Evolutionary conservation across 1,284 basidiomycete species (phyloP), one percentile per base, ranked within the genome.

Genomic region (Naganishia liquefaciens): DNA sequence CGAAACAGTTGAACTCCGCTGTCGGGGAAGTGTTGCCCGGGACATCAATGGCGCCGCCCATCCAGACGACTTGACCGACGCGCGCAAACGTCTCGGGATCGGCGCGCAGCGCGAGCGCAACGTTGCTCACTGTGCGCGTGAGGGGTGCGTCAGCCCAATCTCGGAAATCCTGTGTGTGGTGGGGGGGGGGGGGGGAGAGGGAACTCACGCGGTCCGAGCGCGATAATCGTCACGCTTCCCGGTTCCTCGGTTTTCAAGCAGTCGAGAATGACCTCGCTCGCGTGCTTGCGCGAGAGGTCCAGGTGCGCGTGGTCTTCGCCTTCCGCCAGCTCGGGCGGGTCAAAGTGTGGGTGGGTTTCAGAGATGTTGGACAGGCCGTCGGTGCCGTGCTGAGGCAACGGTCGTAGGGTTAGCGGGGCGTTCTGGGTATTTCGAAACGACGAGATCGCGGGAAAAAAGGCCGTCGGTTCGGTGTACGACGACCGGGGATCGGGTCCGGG

Each of bases 11-110:
- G 84, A 83, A 97, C 86, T 95, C 93, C 64, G 91, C 88, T 0
- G 86, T 83, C 4, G 91, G 85, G 17, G 83, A 87, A 0, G 88
- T 91, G 74, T 98, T 98, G 2, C 94, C 94, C 0, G 93, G 92
- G 21, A 91, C 90, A 70, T 97, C 93, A 33, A 98, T 79, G 1
- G 91, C 88, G n/a, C 93, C 94, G n/a, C 94, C 95, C 93, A 98
- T 98, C 75, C 87, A 88, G 21, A 94, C 81, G 28, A 98, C 82
- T 15, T 86, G 83, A 39, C 84, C 85, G 2, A 87, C 81, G 13
- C 82, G 81, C 19, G 87, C 76, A 63, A 84, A 82, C 1, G 84
- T 80, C 37, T 80, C 76, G 1, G 84, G 82, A 71, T 90, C 84
- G 54, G 82, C 75, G 11, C 82, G 83, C 75, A 89, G 81, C 54